phyloP scores from a whole-genome alignment of 2,329 filamentous ascomycete genomes.

The Albifimbria verrucaria region DNA sequence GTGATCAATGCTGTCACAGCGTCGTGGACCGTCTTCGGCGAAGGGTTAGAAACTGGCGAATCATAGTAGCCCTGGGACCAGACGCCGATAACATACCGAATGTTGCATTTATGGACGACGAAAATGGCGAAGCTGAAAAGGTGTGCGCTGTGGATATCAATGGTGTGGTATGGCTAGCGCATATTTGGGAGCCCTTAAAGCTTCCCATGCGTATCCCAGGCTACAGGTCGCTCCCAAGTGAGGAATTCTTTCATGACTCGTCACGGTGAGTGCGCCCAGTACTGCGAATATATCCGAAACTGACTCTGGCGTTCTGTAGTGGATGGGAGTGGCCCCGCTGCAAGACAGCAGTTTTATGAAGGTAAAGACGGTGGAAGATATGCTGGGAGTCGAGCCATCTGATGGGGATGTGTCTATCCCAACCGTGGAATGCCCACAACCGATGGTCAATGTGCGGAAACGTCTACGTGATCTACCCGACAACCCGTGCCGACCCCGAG shows the following conservation, averaged over 20 bases:
- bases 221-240: slow-evolving; percentile 5
- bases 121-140: slow-evolving; percentile 44
- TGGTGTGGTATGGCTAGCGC: slow-evolving; percentile 45
- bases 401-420: slow-evolving; percentile 10
- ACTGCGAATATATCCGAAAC: not conserved
- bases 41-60: slow-evolving; percentile 47
- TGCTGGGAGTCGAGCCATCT: slow-evolving; percentile 24
- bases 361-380: slow-evolving; percentile 28
- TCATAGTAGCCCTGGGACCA: slow-evolving; percentile 40
- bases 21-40: slow-evolving; percentile 31
- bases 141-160: slow-evolving; percentile 49
- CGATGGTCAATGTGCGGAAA: slow-evolving; percentile 22
- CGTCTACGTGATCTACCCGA: slow-evolving; percentile 22
- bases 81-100: slow-evolving; percentile 48
- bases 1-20: slow-evolving; percentile 4
- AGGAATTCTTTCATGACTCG: not conserved
- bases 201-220: slow-evolving; percentile 23
- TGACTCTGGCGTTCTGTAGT: slow-evolving; percentile 13
- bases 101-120: slow-evolving; percentile 47
- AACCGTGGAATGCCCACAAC: slow-evolving; percentile 12
- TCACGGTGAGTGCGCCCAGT: not conserved
- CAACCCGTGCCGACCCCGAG: slow-evolving; percentile 23
- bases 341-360: slow-evolving; percentile 39
- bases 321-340: slow-evolving; percentile 49
- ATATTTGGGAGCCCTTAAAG: slow-evolving; percentile 44